Percentiles rank a stretch among this genome's conserved stretches.
phyloP scores from a whole-genome alignment of 805 yeast genomes.

The Lipomyces yamadae region DNA sequence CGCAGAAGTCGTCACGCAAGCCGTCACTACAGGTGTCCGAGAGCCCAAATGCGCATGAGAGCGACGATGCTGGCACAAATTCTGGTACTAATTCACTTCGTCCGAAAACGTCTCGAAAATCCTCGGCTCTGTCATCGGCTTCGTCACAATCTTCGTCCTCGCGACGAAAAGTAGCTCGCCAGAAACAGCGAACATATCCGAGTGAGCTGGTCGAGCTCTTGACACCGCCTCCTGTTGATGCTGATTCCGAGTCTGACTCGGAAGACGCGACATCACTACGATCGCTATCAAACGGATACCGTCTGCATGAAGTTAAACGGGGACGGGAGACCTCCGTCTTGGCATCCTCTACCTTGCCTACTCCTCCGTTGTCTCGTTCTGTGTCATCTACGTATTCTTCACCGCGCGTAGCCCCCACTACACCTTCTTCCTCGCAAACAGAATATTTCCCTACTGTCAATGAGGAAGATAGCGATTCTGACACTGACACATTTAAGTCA shows the following conservation, averaged over 20 bases:
- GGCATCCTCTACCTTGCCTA: constrained; percentile 12
- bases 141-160: constrained; percentile 15
- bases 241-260: constrained; percentile 16
- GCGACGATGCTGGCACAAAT: not conserved
- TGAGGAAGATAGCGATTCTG: constrained; percentile 18
- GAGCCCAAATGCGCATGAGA: not conserved
- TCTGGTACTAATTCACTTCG: not conserved
- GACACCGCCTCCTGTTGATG: constrained; percentile 34
- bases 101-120: not conserved
- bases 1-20: not conserved
- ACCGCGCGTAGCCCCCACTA: constrained; percentile 25
- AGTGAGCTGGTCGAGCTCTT: constrained; percentile 30
- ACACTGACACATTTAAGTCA: constrained; percentile 17
- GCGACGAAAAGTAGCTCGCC: not conserved
- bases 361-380: constrained; percentile 26
- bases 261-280: not conserved
- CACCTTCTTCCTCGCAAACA: constrained; percentile 17
- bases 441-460: constrained; percentile 32
- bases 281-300: not conserved
- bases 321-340: not conserved
- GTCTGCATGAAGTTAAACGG: not conserved
- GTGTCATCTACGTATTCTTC: constrained; percentile 29
- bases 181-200: constrained; percentile 13
- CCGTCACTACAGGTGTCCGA: not conserved
- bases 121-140: constrained; percentile 1